Evolutionary conservation across 306 rosid species (phyloP).

Genomic region (Castanea mollissima): DNA sequence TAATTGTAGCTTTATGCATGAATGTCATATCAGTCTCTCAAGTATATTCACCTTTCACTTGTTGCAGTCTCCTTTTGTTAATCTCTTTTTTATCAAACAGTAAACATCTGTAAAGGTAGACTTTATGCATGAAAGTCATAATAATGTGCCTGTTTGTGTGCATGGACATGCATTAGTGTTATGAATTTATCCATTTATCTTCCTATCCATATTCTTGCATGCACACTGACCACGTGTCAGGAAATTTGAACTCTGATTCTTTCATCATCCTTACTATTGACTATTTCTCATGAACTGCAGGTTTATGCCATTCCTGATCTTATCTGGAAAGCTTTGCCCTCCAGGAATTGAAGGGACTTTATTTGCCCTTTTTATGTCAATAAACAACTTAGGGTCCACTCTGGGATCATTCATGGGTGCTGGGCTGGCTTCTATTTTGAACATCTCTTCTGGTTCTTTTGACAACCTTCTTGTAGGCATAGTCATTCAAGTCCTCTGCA

Average conservation of each 20-base stretch:
- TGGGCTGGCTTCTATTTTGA: slow-evolving; percentile 65
- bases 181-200: slow-evolving; percentile 6
- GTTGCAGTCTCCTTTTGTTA: neutral
- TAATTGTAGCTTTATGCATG: slow-evolving; percentile 2
- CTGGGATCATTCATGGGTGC: slow-evolving; percentile 73
- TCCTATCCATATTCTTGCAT: neutral
- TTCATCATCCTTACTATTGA: neutral
- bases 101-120: neutral
- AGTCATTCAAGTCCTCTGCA: slow-evolving; percentile 56
- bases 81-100: neutral
- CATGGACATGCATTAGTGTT: neutral
- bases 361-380: slow-evolving; percentile 89
- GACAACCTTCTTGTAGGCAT: slow-evolving; percentile 69
- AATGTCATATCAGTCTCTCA: slow-evolving; percentile 12
- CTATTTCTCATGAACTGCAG: slow-evolving; percentile 42
- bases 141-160: neutral
- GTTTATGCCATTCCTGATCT: slow-evolving; percentile 84
- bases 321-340: slow-evolving; percentile 85
- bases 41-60: slow-evolving; percentile 45
- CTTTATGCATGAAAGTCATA: slow-evolving; percentile 4
- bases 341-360: slow-evolving; percentile 93
- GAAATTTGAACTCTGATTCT: slow-evolving; percentile 5
- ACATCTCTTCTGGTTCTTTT: slow-evolving; percentile 74
- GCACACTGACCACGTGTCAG: neutral
- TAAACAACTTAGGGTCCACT: slow-evolving; percentile 73